These are phyloP conservation scores for Botrytis aclada DNA, from an alignment of 2,329 filamentous ascomycete genomes.

Conservation along the genomic window DNA sequence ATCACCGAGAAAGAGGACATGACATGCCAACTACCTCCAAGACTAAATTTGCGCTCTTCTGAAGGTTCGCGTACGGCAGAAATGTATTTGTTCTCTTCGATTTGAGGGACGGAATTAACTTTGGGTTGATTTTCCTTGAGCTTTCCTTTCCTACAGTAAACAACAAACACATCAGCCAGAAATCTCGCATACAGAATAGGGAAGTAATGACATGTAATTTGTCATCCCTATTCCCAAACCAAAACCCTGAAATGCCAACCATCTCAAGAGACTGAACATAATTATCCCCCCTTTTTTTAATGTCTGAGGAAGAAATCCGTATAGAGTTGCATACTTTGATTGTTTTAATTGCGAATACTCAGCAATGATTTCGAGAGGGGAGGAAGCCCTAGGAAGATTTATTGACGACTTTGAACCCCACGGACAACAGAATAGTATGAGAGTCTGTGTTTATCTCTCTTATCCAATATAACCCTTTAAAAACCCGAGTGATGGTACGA, in stretches of 20 bases:
- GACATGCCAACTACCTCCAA: slow-evolving; percentile 16
- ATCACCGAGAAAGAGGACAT: slow-evolving; percentile 19
- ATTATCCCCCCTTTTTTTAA: slow-evolving; percentile 5
- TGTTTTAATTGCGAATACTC: slow-evolving; percentile 6
- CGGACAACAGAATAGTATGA: slow-evolving; percentile 9
- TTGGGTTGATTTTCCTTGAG: slow-evolving; percentile 5
- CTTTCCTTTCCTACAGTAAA: slow-evolving; percentile 16
- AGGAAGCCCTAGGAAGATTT: slow-evolving; percentile 15
- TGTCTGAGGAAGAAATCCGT: background rate
- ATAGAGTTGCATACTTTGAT: slow-evolving; percentile 13
- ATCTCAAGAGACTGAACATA: slow-evolving; percentile 12
- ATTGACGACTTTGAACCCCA: slow-evolving; percentile 16
- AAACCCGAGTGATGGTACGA: background rate
- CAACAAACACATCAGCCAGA: slow-evolving; percentile 15
- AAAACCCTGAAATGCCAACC: slow-evolving; percentile 11
- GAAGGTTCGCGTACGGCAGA: slow-evolving; percentile 7
- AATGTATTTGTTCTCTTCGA: slow-evolving; percentile 5
- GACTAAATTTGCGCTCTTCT: slow-evolving; percentile 14
- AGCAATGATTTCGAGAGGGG: slow-evolving; percentile 10
- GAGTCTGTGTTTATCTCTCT: slow-evolving; percentile 16
- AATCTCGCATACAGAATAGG: slow-evolving; percentile 15
- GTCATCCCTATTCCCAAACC: slow-evolving; percentile 18
- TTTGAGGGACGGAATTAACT: background rate
- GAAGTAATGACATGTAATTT: slow-evolving; percentile 20
- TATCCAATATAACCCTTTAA: slow-evolving; percentile 1